Evolutionary conservation across 345 rosid species (phyloP).

Genomic region (Camelina neglecta): DNA sequence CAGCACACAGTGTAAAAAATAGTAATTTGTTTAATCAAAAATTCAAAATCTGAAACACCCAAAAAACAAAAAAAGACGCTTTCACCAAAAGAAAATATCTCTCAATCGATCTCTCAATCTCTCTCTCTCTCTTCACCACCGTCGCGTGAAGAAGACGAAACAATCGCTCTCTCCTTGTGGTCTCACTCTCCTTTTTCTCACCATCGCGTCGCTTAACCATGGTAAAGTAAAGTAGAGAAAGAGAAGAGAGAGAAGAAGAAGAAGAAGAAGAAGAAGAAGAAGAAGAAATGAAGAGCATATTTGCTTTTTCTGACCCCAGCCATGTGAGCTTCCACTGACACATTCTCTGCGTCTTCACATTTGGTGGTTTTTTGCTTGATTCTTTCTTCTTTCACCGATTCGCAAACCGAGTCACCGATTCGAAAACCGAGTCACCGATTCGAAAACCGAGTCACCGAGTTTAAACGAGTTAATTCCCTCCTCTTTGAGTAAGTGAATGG

Average conservation of each 20-base stretch:
- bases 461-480: constrained; percentile 45
- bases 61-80: background rate
- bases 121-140: constrained; percentile 52
- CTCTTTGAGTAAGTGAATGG: constrained; percentile 49
- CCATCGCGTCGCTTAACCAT: constrained; percentile 27
- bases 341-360: constrained; percentile 46
- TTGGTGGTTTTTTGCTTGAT: constrained; percentile 33
- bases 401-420: constrained; percentile 40
- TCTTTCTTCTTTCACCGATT: constrained; percentile 18
- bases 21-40: constrained; percentile 16
- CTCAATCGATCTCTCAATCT: constrained; percentile 32
- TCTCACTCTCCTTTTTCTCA: constrained; percentile 49
- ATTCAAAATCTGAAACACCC: constrained; percentile 35
- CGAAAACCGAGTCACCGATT: constrained; percentile 47
- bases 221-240: constrained; percentile 26
- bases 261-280: constrained; percentile 31
- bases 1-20: constrained; percentile 32
- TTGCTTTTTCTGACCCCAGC: constrained; percentile 54
- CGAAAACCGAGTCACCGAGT: constrained; percentile 46
- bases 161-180: constrained; percentile 45
- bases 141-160: constrained; percentile 74
- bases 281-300: constrained; percentile 25
- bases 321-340: constrained; percentile 80
- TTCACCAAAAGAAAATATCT: constrained; percentile 20
- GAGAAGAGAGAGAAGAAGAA: constrained; percentile 9